Base-by-base conservation (phyloP, 805 yeast genomes). In the Starmera quercuum region DNA sequence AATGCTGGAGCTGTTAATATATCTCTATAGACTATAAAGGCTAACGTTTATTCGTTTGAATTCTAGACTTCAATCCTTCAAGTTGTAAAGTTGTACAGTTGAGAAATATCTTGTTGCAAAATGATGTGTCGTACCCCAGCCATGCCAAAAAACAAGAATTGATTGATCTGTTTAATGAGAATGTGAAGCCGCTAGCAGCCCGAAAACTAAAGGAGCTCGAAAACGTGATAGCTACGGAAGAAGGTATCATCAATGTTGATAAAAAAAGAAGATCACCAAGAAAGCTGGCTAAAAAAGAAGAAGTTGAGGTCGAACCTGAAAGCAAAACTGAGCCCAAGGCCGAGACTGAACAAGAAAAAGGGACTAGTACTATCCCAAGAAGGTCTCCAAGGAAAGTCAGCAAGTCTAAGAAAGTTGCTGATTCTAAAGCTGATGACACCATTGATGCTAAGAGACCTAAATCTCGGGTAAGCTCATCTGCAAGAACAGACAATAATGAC, bases 91-190 rank as follows among this genome's bases (percentile, higher is more conserved):
- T 84, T 16, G 75, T 87, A 4, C 75, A 83, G 38, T 64, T 90
- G 49, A 70, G 92, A 47, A 69, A 75, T 16, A 67, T 85, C 16
- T 63, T 90, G 34, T 56, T 65, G 10, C 78, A 73, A 35, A 71
- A 85, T 50, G 66, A 71, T n/a, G 63, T 88, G n/a, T 54, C 58
- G 2, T 78, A 67, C 49, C 68, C 82, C 0, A 61, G 81, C 1
- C 63, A 69, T 30, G 79, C 87, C 6, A 83, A 78, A 51, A 90
- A 90, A 54, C 58, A 71, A 6, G 76, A 73, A 10, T 64, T 87
- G 37, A 56, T 86, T 2, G 58, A 60, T n/a, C 37, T 80, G n/a
- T 84, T 77, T 56, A 61, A 70, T n/a, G 53, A 62, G 5, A 54
- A 76, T 7, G 59, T 84, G 32, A 61, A 59, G 12, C 76, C 83